Evolutionary conservation across 257 asterid species (phyloP).

Genomic region (Nicotiana tomentosiformis): DNA sequence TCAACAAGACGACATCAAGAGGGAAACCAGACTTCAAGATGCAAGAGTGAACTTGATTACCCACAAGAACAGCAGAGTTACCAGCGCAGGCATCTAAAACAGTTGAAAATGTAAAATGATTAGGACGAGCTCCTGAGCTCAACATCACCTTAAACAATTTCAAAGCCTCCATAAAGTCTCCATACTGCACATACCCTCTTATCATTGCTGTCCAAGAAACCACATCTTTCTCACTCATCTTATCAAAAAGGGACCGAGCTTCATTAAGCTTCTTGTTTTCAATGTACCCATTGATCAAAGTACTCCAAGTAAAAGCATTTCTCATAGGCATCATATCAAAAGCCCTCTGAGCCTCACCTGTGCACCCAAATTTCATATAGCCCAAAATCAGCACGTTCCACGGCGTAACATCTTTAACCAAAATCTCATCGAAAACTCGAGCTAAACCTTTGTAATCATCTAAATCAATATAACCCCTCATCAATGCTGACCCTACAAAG

Average conservation of each 20-base stretch:
- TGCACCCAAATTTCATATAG: neutral
- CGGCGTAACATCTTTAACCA: conserved; percentile 4
- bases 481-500: conserved; percentile 6
- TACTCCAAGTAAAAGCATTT: neutral
- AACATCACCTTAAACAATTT: conserved; percentile 35
- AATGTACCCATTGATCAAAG: conserved; percentile 6
- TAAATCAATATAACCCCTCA: conserved; percentile 5
- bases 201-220: conserved; percentile 22
- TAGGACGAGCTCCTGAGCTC: conserved; percentile 29
- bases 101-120: conserved; percentile 29
- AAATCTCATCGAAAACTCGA: neutral
- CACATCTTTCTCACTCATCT: conserved; percentile 23
- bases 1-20: conserved; percentile 60
- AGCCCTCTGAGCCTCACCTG: neutral
- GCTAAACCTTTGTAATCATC: neutral
- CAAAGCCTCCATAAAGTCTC: conserved; percentile 28
- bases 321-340: conserved; percentile 2
- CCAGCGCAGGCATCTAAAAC: conserved; percentile 4
- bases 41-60: conserved; percentile 4
- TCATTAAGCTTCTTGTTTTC: neutral
- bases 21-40: conserved; percentile 19
- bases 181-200: conserved; percentile 47
- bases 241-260: neutral
- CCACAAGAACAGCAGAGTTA: neutral
- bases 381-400: conserved; percentile 12